Conservation (phyloP, 2,329 filamentous ascomycete species). For the Pestalotiopsis sp. region DNA sequence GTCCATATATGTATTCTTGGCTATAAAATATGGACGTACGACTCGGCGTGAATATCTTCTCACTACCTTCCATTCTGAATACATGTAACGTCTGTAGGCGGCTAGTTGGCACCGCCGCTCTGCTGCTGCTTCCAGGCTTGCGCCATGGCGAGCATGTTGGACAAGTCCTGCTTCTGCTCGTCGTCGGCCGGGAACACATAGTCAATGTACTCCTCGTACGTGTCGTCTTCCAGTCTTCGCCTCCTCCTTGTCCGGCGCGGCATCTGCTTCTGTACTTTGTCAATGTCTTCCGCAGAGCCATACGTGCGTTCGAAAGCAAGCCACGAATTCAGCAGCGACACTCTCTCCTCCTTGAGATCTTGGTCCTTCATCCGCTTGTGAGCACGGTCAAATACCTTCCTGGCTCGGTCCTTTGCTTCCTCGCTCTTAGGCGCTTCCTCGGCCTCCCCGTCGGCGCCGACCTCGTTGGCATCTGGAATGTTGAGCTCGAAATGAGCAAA, state of each 20-base stretch:
- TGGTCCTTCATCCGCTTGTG: slow-evolving; percentile 86
- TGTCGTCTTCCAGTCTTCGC: slow-evolving; percentile 87
- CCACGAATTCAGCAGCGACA: slow-evolving; percentile 89
- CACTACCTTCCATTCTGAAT: too few relatives aligned
- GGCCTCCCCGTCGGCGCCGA: slow-evolving; percentile 59
- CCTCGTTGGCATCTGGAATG: slow-evolving; percentile 74
- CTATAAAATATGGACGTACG: too few relatives aligned
- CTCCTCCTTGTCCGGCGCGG: slow-evolving; percentile 90
- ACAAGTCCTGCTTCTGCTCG: slow-evolving; percentile 79
- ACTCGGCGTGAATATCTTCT: not conserved
- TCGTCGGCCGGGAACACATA: slow-evolving; percentile 98
- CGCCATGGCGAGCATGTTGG: slow-evolving; percentile 82
- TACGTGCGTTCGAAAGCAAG: slow-evolving; percentile 88
- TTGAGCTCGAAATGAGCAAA: slow-evolving; percentile 99
- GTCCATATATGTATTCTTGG: too few relatives aligned
- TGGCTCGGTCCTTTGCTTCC: slow-evolving; percentile 79
- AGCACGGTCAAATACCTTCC: slow-evolving; percentile 82
- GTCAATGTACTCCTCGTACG: slow-evolving; percentile 95
- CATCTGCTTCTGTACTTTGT: slow-evolving; percentile 90
- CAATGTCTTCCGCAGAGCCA: slow-evolving; percentile 73
- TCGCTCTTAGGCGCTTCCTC: slow-evolving; percentile 76
- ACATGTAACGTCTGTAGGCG: not conserved
- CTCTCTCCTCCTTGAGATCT: slow-evolving; percentile 92
- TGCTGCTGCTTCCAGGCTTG: slow-evolving; percentile 82
- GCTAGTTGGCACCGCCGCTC: not conserved